Percentiles rank a stretch among this genome's conserved stretches.
These are phyloP conservation scores for Psilocybe cubensis DNA, from an alignment of 768 basidiomycete species.

Conservation along the genomic window DNA sequence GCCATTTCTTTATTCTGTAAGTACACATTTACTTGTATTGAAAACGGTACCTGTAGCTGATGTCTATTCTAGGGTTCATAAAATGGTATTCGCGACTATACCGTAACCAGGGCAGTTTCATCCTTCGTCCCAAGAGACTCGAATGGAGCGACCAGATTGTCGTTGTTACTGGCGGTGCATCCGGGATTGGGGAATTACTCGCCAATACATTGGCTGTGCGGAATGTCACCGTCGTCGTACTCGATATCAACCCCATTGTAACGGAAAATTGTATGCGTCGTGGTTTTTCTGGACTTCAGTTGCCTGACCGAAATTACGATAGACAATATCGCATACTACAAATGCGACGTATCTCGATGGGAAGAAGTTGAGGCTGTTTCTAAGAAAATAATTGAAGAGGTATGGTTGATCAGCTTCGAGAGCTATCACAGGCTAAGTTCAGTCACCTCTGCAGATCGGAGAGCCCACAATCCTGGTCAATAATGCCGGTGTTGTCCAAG, in stretches of 20 bases:
- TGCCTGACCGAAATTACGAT: constrained; percentile 5
- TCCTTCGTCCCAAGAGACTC: constrained; percentile 62
- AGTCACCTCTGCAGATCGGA: constrained; percentile 64
- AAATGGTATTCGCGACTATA: constrained; percentile 76
- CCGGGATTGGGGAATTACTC: constrained; percentile 86
- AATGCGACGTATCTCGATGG: constrained; percentile 92
- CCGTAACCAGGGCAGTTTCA: constrained; percentile 70
- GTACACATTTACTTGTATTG: constrained; percentile 31
- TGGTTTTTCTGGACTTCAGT: not conserved
- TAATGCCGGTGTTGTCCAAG: constrained; percentile 94
- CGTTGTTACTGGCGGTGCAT: constrained; percentile 92
- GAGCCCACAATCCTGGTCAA: constrained; percentile 90
- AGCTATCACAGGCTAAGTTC: not conserved
- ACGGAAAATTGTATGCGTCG: constrained; percentile 71
- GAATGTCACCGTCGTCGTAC: constrained; percentile 82
- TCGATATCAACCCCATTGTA: constrained; percentile 79
- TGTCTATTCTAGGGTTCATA: constrained; percentile 53
- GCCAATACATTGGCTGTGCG: constrained; percentile 86
- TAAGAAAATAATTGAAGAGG: constrained; percentile 77
- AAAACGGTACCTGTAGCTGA: not conserved
- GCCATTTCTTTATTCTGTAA: constrained; percentile 68
- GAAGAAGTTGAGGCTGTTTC: constrained; percentile 81
- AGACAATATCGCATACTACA: constrained; percentile 86
- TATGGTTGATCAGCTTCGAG: constrained; percentile 26
- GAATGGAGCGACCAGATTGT: constrained; percentile 93